phyloP scores from a whole-genome alignment of 1,284 basidiomycete species.

The Leccinum fuscescens region DNA sequence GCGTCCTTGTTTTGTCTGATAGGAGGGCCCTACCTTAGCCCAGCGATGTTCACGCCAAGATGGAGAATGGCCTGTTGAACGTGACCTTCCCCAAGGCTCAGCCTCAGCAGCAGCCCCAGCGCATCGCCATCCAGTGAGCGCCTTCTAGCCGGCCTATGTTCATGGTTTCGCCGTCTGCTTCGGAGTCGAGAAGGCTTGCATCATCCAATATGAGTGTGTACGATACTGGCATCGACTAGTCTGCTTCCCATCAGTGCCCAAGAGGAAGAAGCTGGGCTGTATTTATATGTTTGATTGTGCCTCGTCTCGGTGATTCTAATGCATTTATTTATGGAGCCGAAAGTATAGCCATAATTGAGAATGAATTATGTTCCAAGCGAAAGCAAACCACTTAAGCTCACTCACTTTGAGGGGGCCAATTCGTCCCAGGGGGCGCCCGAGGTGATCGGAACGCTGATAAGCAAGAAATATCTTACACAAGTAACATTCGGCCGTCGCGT shows the following conservation, averaged over 20 bases:
- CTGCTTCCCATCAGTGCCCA: neutral
- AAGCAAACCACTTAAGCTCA: too few species aligned
- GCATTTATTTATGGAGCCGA: neutral
- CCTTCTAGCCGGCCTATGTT: neutral
- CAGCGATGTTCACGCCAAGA: conserved; percentile 29
- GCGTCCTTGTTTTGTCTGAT: neutral
- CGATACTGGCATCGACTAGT: neutral
- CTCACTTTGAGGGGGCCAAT: too few species aligned
- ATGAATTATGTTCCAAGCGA: neutral
- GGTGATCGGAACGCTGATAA: too few species aligned
- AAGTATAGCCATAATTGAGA: neutral
- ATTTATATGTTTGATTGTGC: neutral
- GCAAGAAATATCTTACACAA: too few species aligned
- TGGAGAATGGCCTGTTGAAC: conserved; percentile 44
- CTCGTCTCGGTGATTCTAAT: neutral
- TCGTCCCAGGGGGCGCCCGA: too few species aligned
- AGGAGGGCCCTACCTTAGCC: neutral
- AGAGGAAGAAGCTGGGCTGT: neutral
- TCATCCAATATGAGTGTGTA: conserved; percentile 6
- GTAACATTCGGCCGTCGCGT: neutral
- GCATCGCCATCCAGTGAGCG: conserved; percentile 34
- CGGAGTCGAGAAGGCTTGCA: neutral
- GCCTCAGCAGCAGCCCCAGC: conserved; percentile 36
- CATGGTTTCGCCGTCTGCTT: neutral
- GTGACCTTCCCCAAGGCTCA: conserved; percentile 44